phyloP scores from a whole-genome alignment of 225 moss, liverwort and hornwort species.

The Neckera pumila region DNA sequence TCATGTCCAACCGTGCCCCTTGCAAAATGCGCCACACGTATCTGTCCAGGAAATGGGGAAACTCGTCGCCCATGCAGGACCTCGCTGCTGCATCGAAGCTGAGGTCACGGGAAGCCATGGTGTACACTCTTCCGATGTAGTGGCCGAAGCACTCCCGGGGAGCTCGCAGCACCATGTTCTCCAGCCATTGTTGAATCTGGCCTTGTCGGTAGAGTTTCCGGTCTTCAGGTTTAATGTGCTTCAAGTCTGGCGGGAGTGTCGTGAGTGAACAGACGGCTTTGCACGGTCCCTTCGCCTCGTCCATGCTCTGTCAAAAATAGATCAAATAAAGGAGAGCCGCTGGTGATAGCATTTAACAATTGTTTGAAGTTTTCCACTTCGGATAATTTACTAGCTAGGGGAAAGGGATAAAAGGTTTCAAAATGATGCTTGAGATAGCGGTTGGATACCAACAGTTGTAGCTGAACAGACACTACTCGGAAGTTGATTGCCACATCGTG shows the following conservation, averaged over 20 bases:
- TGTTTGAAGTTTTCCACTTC: neutral
- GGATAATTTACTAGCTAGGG: neutral
- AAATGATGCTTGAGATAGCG: neutral
- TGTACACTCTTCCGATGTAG: slow-evolving; percentile 30
- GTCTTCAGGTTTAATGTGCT: slow-evolving; percentile 8
- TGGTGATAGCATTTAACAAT: neutral
- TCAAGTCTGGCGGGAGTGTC: slow-evolving; percentile 7
- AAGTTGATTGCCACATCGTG: neutral
- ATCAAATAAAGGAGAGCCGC: neutral
- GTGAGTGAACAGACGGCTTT: slow-evolving; percentile 1
- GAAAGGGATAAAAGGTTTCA: neutral
- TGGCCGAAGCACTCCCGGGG: slow-evolving; percentile 35
- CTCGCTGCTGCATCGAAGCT: slow-evolving; percentile 2
- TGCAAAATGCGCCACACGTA: slow-evolving; percentile 25
- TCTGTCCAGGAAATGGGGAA: slow-evolving; percentile 18
- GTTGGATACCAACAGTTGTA: slow-evolving; percentile 13
- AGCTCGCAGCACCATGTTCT: slow-evolving; percentile 12
- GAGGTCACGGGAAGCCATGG: slow-evolving; percentile 2
- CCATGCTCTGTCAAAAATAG: neutral
- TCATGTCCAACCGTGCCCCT: slow-evolving; percentile 10
- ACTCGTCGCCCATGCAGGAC: slow-evolving; percentile 27
- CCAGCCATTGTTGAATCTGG: slow-evolving; percentile 26
- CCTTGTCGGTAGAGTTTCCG: slow-evolving; percentile 18
- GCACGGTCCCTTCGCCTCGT: neutral
- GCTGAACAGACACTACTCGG: neutral